These are phyloP conservation scores for Cyberlindnera veronae DNA, from an alignment of 805 yeast genomes.

Conservation along the genomic window DNA sequence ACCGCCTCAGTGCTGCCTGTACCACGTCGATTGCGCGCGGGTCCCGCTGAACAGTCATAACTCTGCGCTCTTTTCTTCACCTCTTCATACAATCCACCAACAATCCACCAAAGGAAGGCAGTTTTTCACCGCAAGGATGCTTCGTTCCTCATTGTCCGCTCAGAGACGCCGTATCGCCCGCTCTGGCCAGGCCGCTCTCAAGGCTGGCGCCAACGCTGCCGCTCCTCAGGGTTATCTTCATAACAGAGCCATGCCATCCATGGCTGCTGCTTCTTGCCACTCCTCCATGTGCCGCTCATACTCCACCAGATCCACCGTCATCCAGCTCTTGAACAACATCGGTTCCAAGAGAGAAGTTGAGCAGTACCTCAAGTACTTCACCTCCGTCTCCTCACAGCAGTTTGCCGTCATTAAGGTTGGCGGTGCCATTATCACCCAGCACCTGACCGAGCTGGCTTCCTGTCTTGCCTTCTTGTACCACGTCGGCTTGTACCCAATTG, in stretches of 20 bases:
- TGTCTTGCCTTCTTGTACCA: constrained; percentile 95
- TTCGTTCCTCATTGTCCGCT: constrained; percentile 28
- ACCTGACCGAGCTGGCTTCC: constrained; percentile 88
- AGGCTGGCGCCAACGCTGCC: constrained; percentile 17
- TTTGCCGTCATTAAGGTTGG: constrained; percentile 99
- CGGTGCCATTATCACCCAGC: constrained; percentile 97
- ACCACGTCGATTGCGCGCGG: too few relatives aligned
- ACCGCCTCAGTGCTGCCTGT: too few relatives aligned
- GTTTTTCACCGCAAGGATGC: constrained; percentile 19
- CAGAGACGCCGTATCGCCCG: constrained; percentile 27
- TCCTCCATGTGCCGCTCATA: constrained; percentile 29
- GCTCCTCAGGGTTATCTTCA: constrained; percentile 9
- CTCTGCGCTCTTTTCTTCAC: too few relatives aligned
- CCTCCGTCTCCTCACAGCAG: constrained; percentile 93
- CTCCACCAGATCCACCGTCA: constrained; percentile 91
- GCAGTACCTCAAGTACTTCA: constrained; percentile 93
- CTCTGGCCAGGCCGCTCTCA: constrained; percentile 18
- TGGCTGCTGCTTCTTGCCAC: constrained; percentile 18
- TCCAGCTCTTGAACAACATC: constrained; percentile 90
- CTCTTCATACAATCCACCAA: too few relatives aligned
- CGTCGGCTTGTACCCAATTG: constrained; percentile 95
- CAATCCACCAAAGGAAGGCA: too few relatives aligned
- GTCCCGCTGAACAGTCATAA: too few relatives aligned
- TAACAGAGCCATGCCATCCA: constrained; percentile 16
- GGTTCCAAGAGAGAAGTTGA: constrained; percentile 98